phyloP scores from a whole-genome alignment of 2,329 filamentous ascomycete genomes.

The Paecilomyces sp. region DNA sequence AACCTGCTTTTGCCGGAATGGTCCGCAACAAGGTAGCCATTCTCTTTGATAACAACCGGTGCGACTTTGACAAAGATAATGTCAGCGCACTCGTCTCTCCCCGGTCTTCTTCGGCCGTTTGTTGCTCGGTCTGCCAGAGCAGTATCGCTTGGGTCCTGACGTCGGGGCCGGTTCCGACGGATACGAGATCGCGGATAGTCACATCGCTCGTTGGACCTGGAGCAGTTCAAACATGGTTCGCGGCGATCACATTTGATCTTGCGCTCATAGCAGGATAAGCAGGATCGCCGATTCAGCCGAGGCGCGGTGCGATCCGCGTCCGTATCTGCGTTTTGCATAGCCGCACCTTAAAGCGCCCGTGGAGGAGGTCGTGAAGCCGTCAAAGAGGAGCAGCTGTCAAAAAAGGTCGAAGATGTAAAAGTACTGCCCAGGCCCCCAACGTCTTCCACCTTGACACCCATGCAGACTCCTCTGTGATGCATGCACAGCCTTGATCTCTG shows the following conservation, averaged over 20 bases:
- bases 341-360: not conserved
- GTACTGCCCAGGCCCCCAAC: not conserved
- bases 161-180: not conserved
- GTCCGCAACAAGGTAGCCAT: not conserved
- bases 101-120: not conserved
- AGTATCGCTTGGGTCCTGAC: not conserved
- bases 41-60: not conserved
- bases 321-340: not conserved
- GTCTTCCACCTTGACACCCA: not conserved
- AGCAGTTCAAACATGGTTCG: not conserved
- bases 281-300: not conserved
- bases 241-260: not conserved
- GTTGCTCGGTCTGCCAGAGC: not conserved
- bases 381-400: not conserved
- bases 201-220: not conserved
- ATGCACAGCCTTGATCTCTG: not conserved
- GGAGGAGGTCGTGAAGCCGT: not conserved
- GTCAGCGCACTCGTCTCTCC: not conserved
- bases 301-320: not conserved
- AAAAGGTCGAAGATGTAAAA: not conserved
- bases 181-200: not conserved
- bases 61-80: not conserved
- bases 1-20: slow-evolving; percentile 1
- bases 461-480: not conserved
- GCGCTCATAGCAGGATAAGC: not conserved